phyloP scores from a whole-genome alignment of 176 grass and related monocot genomes.

The Carex cristatella region DNA sequence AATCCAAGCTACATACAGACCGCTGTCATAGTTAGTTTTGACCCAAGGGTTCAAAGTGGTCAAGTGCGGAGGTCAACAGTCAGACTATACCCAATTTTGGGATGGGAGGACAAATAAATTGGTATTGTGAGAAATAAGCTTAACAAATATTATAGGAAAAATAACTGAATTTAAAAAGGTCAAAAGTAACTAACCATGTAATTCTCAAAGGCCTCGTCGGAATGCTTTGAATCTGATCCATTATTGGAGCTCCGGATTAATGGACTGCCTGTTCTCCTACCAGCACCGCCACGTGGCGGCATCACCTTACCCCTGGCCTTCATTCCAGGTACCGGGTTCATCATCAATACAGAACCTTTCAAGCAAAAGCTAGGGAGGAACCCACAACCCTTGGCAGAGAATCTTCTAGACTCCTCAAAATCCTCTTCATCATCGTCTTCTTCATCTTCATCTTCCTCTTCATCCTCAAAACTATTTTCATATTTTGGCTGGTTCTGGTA shows the following conservation, averaged over 20 bases:
- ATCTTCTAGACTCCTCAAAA: constrained; percentile 40
- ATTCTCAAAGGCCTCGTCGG: constrained; percentile 35
- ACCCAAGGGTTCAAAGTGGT: not conserved
- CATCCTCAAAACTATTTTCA: constrained; percentile 38
- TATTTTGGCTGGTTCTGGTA: constrained; percentile 66
- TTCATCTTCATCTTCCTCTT: constrained; percentile 36
- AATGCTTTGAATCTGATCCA: constrained; percentile 36
- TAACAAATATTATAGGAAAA: not conserved
- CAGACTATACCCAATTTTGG: not conserved
- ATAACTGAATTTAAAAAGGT: not conserved
- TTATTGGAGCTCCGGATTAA: constrained; percentile 55
- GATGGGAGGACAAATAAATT: not conserved
- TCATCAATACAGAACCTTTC: constrained; percentile 60
- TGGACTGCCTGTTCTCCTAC: constrained; percentile 33
- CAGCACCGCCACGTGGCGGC: constrained; percentile 3
- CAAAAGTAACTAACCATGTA: constrained; percentile 9
- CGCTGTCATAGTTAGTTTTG: not conserved
- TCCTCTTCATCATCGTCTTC: constrained; percentile 50
- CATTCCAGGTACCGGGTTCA: constrained; percentile 72
- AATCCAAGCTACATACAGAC: not conserved
- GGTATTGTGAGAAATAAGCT: not conserved
- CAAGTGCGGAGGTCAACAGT: not conserved
- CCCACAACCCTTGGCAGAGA: constrained; percentile 72
- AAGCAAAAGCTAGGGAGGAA: constrained; percentile 69
- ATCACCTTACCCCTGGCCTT: constrained; percentile 30